These are phyloP conservation scores for Aspergillus sp. DNA, from an alignment of 2,329 filamentous ascomycete genomes.

Conservation along the genomic window DNA sequence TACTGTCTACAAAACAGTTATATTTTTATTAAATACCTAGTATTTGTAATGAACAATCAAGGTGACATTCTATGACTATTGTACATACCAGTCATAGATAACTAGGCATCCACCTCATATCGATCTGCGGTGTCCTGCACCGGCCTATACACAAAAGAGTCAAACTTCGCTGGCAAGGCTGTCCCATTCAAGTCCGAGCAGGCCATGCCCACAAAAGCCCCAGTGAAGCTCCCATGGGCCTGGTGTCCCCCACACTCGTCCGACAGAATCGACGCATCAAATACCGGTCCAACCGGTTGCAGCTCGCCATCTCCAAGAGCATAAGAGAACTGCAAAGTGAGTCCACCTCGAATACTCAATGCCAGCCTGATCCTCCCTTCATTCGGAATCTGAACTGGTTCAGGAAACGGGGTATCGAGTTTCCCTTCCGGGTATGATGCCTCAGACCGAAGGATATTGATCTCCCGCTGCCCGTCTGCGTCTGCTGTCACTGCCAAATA, in stretches of 20 bases:
- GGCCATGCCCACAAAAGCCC: conserved; percentile 12
- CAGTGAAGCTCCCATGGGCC: conserved; percentile 13
- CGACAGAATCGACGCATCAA: conserved; percentile 11
- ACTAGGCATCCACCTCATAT: too few species aligned
- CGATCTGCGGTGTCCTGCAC: conserved; percentile 5
- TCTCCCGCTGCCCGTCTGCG: conserved; percentile 6
- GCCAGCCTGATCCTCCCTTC: conserved; percentile 4
- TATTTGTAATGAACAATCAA: too few species aligned
- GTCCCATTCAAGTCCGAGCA: conserved; percentile 13
- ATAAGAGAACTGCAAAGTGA: conserved; percentile 12
- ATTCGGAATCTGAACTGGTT: conserved; percentile 1
- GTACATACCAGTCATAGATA: too few species aligned
- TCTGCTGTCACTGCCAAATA: conserved; percentile 9
- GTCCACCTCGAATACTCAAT: conserved; percentile 5
- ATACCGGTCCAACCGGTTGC: conserved; percentile 4
- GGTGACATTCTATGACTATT: too few species aligned
- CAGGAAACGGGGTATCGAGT: background rate
- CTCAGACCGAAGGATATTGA: conserved; percentile 9
- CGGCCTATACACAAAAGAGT: conserved; percentile 6
- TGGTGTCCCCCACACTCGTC: conserved; percentile 12
- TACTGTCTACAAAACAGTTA: too few species aligned
- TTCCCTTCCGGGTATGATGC: conserved; percentile 9
- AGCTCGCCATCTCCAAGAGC: conserved; percentile 3
- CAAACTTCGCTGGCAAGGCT: conserved; percentile 5
- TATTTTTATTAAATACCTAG: too few species aligned